phyloP scores from a whole-genome alignment of 352 stramenopile genomes.

The Globisporangium barbulae region DNA sequence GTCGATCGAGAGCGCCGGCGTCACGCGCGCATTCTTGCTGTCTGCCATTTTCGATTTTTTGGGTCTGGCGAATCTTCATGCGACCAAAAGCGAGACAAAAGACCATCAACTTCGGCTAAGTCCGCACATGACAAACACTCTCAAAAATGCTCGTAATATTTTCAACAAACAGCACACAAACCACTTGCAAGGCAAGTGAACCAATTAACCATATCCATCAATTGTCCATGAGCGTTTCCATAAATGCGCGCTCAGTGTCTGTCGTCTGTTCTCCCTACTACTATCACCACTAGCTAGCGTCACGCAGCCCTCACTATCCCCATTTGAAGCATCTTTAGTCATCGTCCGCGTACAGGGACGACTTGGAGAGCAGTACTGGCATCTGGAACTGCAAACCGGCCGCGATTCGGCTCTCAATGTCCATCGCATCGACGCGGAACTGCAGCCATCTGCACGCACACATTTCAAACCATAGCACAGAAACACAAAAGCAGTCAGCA shows the following conservation, averaged over 20 bases:
- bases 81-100: not conserved
- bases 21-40: not conserved
- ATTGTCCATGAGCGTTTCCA: no score
- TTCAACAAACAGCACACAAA: no score
- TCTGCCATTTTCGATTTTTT: slow-evolving; percentile 1
- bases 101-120: no score
- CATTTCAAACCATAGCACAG: not conserved
- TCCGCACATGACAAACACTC: no score
- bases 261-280: no score
- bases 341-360: slow-evolving; percentile 82
- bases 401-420: slow-evolving; percentile 84
- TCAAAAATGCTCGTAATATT: no score
- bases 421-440: slow-evolving; percentile 80
- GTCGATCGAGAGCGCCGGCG: slow-evolving; percentile 7
- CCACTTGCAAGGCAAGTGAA: no score
- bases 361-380: slow-evolving; percentile 85
- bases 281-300: no score
- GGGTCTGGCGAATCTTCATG: not conserved
- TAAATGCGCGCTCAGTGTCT: no score
- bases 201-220: no score
- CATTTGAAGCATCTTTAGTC: slow-evolving; percentile 40
- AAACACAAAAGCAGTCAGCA: slow-evolving; percentile 19
- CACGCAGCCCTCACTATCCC: no score
- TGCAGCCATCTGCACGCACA: slow-evolving; percentile 66
- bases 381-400: slow-evolving; percentile 74